phyloP scores from a whole-genome alignment of 768 basidiomycete genomes.

The Pleurotus eryngii region DNA sequence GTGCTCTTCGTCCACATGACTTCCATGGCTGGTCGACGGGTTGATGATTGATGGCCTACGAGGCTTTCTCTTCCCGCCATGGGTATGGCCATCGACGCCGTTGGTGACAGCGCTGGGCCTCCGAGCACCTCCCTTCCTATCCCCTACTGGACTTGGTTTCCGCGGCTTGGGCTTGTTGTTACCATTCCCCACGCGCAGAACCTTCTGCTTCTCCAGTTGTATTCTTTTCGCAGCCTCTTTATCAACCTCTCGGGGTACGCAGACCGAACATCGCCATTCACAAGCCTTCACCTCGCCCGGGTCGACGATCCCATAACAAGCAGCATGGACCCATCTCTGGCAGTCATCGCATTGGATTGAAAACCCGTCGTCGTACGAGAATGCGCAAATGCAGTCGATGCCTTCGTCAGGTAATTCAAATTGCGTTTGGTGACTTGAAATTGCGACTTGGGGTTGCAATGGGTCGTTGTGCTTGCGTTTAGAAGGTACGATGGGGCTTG shows the following conservation, averaged over 20 bases:
- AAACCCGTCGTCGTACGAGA: slow-evolving; percentile 75
- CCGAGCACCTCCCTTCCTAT: slow-evolving; percentile 28
- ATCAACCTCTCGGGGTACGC: slow-evolving; percentile 49
- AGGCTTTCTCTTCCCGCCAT: slow-evolving; percentile 21
- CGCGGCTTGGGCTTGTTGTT: slow-evolving; percentile 18
- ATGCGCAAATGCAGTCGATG: slow-evolving; percentile 74
- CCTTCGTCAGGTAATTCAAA: slow-evolving; percentile 32
- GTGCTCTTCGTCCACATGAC: slow-evolving; percentile 39
- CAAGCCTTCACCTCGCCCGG: slow-evolving; percentile 55
- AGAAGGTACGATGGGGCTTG: slow-evolving; percentile 31
- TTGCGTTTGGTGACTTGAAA: slow-evolving; percentile 3
- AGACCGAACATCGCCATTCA: slow-evolving; percentile 74
- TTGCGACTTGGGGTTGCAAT: not conserved
- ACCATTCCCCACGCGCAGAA: slow-evolving; percentile 18
- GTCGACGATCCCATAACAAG: slow-evolving; percentile 65
- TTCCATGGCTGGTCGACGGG: slow-evolving; percentile 16
- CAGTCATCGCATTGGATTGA: slow-evolving; percentile 85
- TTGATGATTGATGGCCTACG: slow-evolving; percentile 21
- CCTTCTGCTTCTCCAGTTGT: slow-evolving; percentile 36
- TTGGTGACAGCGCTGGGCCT: slow-evolving; percentile 30
- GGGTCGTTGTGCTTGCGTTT: slow-evolving; percentile 35
- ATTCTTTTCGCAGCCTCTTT: slow-evolving; percentile 43
- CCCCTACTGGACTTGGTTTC: slow-evolving; percentile 22
- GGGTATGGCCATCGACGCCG: slow-evolving; percentile 35
- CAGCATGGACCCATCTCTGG: slow-evolving; percentile 79